Conservation (phyloP, 2,329 filamentous ascomycete species). For the Mycosphaerella sp. region DNA sequence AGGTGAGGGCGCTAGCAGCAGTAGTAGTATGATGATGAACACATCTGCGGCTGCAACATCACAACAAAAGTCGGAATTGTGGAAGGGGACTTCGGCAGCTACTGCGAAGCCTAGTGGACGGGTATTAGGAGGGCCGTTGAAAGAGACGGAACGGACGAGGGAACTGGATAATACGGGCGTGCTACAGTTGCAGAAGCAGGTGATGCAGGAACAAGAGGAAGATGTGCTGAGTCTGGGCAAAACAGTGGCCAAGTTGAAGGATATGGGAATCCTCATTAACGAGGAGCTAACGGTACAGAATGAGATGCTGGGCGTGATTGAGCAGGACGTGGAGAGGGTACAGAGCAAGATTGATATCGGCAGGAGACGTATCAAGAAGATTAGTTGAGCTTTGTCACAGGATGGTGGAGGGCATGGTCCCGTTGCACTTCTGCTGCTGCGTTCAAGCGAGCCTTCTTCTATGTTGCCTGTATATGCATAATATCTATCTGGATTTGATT, state of each 20-base stretch:
- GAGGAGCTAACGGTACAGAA: constrained; percentile 67
- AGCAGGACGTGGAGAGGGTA: constrained; percentile 60
- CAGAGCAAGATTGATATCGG: constrained; percentile 64
- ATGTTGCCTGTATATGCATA: neutral
- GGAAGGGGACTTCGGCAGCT: constrained; percentile 26
- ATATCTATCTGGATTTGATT: neutral
- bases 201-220: constrained; percentile 68
- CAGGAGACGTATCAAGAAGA: constrained; percentile 64
- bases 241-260: constrained; percentile 65
- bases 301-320: constrained; percentile 60
- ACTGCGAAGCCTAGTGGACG: constrained; percentile 46
- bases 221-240: constrained; percentile 62
- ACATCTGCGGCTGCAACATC: constrained; percentile 31
- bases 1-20: constrained; percentile 4
- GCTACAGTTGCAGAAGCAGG: constrained; percentile 63
- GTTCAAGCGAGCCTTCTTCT: constrained; percentile 12
- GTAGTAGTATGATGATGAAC: constrained; percentile 15
- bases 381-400: constrained; percentile 34
- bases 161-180: constrained; percentile 72
- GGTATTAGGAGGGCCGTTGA: constrained; percentile 63
- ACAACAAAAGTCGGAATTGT: constrained; percentile 34
- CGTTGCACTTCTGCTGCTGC: constrained; percentile 5
- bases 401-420: neutral
- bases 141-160: constrained; percentile 67
- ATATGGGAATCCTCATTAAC: constrained; percentile 71